Evolutionary conservation across 129 eudicot genomes (phyloP).

Genomic region (Scalesia atractyloides): DNA sequence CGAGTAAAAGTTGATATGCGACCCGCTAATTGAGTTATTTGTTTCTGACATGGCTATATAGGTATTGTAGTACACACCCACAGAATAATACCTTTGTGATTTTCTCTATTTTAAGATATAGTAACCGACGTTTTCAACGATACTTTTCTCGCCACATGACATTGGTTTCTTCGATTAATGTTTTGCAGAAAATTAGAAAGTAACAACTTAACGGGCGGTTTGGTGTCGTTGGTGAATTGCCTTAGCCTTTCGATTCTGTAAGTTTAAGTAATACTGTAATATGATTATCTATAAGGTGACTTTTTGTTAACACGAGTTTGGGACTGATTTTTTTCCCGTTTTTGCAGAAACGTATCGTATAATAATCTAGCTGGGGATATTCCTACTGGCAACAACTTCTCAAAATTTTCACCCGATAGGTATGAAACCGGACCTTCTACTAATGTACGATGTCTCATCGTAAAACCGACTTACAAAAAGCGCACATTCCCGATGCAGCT

Average conservation of each 20-base stretch:
- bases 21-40: too few relatives aligned
- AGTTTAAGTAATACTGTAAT: constrained; percentile 26
- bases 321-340: background rate
- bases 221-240: constrained; percentile 67
- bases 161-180: constrained; percentile 4
- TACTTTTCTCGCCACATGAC: background rate
- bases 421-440: constrained; percentile 17
- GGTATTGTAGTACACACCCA: too few relatives aligned
- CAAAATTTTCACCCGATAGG: constrained; percentile 93
- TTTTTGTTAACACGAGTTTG: background rate
- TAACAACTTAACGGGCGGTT: constrained; percentile 86
- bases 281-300: background rate
- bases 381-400: constrained; percentile 80
- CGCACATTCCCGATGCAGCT: constrained; percentile 42
- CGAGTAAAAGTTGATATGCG: background rate
- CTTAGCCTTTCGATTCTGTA: constrained; percentile 77
- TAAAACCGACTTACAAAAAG: background rate
- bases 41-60: too few relatives aligned
- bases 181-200: constrained; percentile 67
- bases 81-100: background rate
- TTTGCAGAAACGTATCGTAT: constrained; percentile 83
- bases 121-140: background rate
- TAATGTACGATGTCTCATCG: background rate
- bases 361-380: constrained; percentile 77
- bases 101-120: background rate